Conservation (phyloP, 345 rosid species). For the Linum lewisii region DNA sequence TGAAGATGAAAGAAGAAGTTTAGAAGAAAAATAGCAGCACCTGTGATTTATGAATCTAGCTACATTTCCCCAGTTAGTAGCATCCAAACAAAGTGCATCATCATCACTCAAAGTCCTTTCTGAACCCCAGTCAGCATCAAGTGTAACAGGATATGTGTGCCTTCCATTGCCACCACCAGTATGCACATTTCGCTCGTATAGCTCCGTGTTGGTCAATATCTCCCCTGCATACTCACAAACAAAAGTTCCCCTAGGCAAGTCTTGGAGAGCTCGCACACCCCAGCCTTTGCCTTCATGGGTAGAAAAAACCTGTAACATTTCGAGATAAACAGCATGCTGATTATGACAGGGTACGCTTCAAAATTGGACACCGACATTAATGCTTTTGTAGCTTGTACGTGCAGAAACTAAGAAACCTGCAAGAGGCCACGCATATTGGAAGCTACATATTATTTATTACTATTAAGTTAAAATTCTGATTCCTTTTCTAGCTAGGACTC, state of each 20-base stretch:
- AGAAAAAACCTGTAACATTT: background rate
- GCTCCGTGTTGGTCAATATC: conserved; percentile 2
- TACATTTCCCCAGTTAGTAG: background rate
- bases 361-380: no score
- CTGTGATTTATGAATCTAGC: conserved; percentile 3
- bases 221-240: conserved; percentile 6
- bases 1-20: no score
- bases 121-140: conserved; percentile 1
- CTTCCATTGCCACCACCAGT: background rate
- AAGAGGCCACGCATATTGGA: no score
- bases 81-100: conserved; percentile 1
- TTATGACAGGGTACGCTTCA: no score
- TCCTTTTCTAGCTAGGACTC: no score
- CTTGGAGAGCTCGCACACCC: background rate
- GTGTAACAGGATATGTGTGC: background rate
- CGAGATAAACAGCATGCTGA: no score
- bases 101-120: background rate
- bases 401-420: no score
- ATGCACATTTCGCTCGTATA: background rate
- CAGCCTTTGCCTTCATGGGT: background rate
- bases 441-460: no score
- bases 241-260: background rate
- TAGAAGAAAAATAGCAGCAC: background rate
- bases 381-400: no score
- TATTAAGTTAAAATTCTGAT: no score